Evolutionary conservation across 345 rosid genomes (phyloP).

Genomic region (Stellera chamaejasme): DNA sequence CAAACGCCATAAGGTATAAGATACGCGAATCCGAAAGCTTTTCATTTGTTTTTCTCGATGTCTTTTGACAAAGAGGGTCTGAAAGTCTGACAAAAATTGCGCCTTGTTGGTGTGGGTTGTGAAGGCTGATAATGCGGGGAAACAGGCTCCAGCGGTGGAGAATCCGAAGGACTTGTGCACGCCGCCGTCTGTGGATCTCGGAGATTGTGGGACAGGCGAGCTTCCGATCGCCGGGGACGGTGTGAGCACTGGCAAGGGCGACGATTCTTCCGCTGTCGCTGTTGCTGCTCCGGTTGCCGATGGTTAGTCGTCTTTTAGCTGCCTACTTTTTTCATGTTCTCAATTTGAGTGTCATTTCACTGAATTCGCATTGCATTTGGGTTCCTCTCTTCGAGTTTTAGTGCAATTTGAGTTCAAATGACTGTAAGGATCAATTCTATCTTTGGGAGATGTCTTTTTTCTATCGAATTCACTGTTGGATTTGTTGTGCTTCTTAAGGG

Average conservation of each 20-base stretch:
- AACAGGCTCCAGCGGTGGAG: constrained; percentile 38
- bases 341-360: constrained; percentile 4
- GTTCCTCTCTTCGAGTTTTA: constrained; percentile 5
- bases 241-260: constrained; percentile 37
- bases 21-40: neutral
- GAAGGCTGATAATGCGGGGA: constrained; percentile 58
- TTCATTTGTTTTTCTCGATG: neutral
- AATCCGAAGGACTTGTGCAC: constrained; percentile 51
- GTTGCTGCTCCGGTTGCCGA: constrained; percentile 51
- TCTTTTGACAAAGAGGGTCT: constrained; percentile 12
- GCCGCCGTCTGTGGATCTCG: constrained; percentile 38
- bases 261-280: constrained; percentile 36
- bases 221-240: constrained; percentile 36
- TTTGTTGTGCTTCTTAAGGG: constrained; percentile 27
- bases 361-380: constrained; percentile 9
- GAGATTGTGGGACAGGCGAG: constrained; percentile 41
- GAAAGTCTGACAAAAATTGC: neutral
- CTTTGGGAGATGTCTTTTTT: no score
- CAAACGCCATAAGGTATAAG: constrained; percentile 62
- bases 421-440: neutral
- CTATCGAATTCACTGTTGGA: neutral
- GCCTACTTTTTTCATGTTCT: neutral
- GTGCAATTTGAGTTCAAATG: constrained; percentile 5
- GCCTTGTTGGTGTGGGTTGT: constrained; percentile 10
- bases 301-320: constrained; percentile 31